A percentile compares a stretch with the other conserved stretches of the same genome.
Conservation (phyloP, 2,329 filamentous ascomycete genomes). For the Aspergillus ochraceus region DNA sequence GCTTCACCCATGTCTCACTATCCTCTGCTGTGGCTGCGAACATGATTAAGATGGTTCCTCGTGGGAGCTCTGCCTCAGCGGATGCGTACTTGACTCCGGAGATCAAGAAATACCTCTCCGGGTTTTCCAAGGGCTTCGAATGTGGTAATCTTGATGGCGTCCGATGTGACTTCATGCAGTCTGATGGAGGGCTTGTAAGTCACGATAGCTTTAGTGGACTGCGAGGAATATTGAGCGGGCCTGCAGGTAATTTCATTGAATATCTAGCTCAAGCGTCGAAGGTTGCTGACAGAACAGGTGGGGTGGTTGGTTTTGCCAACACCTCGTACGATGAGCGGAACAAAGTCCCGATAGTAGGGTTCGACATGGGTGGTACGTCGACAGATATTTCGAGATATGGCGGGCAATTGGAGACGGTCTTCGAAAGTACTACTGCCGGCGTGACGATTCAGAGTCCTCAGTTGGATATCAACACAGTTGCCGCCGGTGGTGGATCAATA, state of each 20-base stretch:
- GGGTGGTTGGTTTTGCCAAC: conserved; percentile 85
- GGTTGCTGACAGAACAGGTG: conserved; percentile 60
- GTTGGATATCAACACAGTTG: conserved; percentile 47
- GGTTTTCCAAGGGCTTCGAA: not conserved
- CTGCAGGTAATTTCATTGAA: conserved; percentile 65
- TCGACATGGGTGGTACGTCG: conserved; percentile 90
- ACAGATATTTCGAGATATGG: conserved; percentile 87
- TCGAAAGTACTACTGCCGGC: conserved; percentile 37
- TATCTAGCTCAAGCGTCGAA: conserved; percentile 47
- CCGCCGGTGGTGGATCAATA: conserved; percentile 68
- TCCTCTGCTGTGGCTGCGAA: conserved; percentile 60
- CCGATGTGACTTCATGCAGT: not conserved
- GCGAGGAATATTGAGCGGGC: not conserved
- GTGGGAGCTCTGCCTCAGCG: conserved; percentile 71
- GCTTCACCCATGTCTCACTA: conserved; percentile 68
- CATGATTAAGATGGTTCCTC: conserved; percentile 74
- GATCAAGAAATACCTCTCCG: not conserved
- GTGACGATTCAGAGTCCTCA: conserved; percentile 1
- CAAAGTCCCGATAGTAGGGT: conserved; percentile 80
- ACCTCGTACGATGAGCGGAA: conserved; percentile 82
- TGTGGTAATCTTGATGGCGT: not conserved
- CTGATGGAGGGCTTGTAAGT: not conserved
- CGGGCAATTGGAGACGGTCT: conserved; percentile 85
- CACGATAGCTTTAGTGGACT: not conserved
- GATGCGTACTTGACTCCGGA: conserved; percentile 51